A percentile compares a stretch with the other conserved stretches of the same genome.
Conservation (phyloP, 2,329 filamentous ascomycete species). For the Metarhizium rileyi region DNA sequence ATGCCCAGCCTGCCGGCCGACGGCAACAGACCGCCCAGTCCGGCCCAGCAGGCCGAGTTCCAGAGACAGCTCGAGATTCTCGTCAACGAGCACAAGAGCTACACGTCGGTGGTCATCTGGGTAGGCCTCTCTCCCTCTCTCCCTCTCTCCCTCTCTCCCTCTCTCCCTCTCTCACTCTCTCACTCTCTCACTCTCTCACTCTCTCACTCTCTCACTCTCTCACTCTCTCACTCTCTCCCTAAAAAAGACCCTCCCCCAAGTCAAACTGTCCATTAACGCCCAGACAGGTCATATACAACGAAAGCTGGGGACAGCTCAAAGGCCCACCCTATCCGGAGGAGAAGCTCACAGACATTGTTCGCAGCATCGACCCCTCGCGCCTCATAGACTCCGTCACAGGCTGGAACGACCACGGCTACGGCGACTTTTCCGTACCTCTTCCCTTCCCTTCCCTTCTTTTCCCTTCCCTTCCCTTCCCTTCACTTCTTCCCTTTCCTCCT, state of each 20-base stretch:
- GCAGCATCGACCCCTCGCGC: slow-evolving; percentile 50
- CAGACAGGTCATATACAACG: slow-evolving; percentile 54
- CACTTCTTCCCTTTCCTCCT: no score
- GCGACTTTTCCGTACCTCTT: slow-evolving; percentile 42
- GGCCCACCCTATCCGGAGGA: slow-evolving; percentile 43
- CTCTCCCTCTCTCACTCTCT: no score
- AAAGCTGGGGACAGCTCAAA: slow-evolving; percentile 57
- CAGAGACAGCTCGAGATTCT: slow-evolving; percentile 51
- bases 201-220: no score
- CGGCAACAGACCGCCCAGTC: slow-evolving; percentile 25
- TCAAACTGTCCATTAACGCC: background rate
- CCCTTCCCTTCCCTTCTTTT: no score
- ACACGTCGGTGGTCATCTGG: slow-evolving; percentile 57
- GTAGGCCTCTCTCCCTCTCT: slow-evolving; percentile 27
- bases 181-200: no score
- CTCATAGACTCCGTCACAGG: slow-evolving; percentile 54
- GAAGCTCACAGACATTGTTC: slow-evolving; percentile 43
- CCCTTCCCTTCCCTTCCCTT: no score
- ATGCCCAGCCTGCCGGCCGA: slow-evolving; percentile 50
- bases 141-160: no score
- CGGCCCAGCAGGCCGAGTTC: slow-evolving; percentile 52
- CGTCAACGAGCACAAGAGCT: slow-evolving; percentile 52
- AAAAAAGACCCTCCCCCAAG: no score
- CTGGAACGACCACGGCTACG: slow-evolving; percentile 59
- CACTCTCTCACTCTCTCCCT: no score